These are phyloP conservation scores for Kingdonia uniflora DNA, from an alignment of 164 flowering plant species.

Conservation along the genomic window DNA sequence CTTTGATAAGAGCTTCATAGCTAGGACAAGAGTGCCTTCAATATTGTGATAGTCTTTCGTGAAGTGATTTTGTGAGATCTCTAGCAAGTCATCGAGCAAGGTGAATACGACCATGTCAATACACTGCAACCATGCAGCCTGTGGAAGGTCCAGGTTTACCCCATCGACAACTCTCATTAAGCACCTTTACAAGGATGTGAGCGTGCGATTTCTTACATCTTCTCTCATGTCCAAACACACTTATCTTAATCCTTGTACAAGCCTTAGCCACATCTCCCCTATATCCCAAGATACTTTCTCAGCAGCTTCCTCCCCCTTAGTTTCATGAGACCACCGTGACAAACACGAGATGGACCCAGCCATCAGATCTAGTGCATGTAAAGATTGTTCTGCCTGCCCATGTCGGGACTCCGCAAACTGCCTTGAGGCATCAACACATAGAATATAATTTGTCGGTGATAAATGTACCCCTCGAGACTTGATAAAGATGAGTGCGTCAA, in stretches of 20 bases:
- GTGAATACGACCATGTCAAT: constrained; percentile 29
- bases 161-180: constrained; percentile 21
- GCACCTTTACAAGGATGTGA: constrained; percentile 25
- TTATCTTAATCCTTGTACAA: constrained; percentile 26
- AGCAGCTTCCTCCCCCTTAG: constrained; percentile 21
- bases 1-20: constrained; percentile 24
- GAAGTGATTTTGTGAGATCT: constrained; percentile 25
- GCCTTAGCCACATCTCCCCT: constrained; percentile 33
- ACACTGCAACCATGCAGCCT: constrained; percentile 26
- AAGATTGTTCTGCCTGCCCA: constrained; percentile 24
- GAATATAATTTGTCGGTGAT: constrained; percentile 22
- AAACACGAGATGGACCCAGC: constrained; percentile 24
- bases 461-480: constrained; percentile 34
- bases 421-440: constrained; percentile 29
- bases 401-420: constrained; percentile 38
- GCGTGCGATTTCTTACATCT: constrained; percentile 30
- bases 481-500: constrained; percentile 26
- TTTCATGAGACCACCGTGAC: constrained; percentile 19
- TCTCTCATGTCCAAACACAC: constrained; percentile 35
- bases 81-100: constrained; percentile 31
- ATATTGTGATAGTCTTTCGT: constrained; percentile 29
- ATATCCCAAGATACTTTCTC: constrained; percentile 20
- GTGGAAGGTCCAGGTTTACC: constrained; percentile 10
- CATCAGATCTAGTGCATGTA: constrained; percentile 33
- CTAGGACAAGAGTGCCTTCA: constrained; percentile 28